Base-by-base conservation (phyloP, 2,329 filamentous ascomycete species). In the Aspergillus costaricaensis region DNA sequence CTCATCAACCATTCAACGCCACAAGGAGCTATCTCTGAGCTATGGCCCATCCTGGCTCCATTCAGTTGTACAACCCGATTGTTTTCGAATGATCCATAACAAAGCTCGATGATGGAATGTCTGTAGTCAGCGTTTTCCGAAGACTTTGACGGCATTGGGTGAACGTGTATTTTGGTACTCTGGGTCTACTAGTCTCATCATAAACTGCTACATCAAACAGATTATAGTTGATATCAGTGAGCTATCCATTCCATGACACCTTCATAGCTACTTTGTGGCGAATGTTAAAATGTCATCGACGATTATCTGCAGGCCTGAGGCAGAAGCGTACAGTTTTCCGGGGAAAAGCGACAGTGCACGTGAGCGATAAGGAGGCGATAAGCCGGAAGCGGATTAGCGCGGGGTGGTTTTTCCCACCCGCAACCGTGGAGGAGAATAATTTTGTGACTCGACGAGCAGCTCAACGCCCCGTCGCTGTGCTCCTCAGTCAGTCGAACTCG, bases 311-410 rank as follows among this genome's bases (percentile, higher is more conserved):
- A 5, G 6, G 41, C 17, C 19, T 21, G 19, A 44, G 41, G 41
- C 21, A 21, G n/a, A 14, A 23, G 41, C 5, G 48, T 14, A 41
- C 23, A 30, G 53, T 55, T 55, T 55, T 44, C 53, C 53, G 53
- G 53, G 53, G 53, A 36, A 55, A 59, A 53, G 10, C 25, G 39
- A 48, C 47, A 19, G 21, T 15, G 2, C 67, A 68, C 66, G 64
- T 67, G 66, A 63, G 52, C 55, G 67, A 69, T 69, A 68, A 68
- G 61, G n/a, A 12, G 25, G 30, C 53, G 68, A 70, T 70, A 70
- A 70, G 67, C 63, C 66, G 60, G 50, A 67, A 69, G 48, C 27
- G 59, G 68, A 58, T 57, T 70, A 70, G 68, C 67, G 68, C 68
- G 68, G 68, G 68, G 68, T 48, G 48, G 43, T 32, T 47, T 58